Conservation (phyloP, 352 stramenopile species). For the Elongisporangium undulatum region DNA sequence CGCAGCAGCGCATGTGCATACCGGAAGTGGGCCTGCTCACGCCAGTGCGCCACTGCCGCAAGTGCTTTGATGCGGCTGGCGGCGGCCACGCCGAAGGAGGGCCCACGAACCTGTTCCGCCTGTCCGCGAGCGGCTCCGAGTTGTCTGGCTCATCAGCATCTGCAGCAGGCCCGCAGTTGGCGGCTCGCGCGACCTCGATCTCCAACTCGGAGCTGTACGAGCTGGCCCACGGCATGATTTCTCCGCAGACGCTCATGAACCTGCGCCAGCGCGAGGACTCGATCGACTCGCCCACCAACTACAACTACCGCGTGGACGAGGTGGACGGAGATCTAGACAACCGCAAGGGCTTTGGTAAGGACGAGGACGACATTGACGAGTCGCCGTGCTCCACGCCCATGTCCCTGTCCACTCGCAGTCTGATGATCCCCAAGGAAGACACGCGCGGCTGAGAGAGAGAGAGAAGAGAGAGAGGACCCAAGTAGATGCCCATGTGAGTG, state of each 20-base stretch:
- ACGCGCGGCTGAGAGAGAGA: slow-evolving; percentile 14
- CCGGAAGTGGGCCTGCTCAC: slow-evolving; percentile 73
- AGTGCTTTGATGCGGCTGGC: slow-evolving; percentile 69
- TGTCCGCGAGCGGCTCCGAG: slow-evolving; percentile 3
- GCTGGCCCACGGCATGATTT: slow-evolving; percentile 73
- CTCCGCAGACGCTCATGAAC: slow-evolving; percentile 55
- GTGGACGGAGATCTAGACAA: neutral
- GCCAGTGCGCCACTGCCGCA: slow-evolving; percentile 73
- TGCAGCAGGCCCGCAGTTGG: slow-evolving; percentile 4
- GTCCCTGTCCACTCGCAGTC: slow-evolving; percentile 16
- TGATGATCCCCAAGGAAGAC: slow-evolving; percentile 19
- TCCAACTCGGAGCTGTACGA: slow-evolving; percentile 81
- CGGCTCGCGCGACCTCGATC: slow-evolving; percentile 20
- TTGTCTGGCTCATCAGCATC: slow-evolving; percentile 4
- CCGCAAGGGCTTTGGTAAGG: neutral
- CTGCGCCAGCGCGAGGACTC: slow-evolving; percentile 50
- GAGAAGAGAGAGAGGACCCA: no score
- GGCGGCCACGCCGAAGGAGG: slow-evolving; percentile 60
- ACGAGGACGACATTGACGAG: slow-evolving; percentile 5
- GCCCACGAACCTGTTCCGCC: slow-evolving; percentile 62
- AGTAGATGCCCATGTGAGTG: neutral
- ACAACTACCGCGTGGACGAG: slow-evolving; percentile 35
- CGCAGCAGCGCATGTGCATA: slow-evolving; percentile 73
- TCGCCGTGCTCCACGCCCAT: slow-evolving; percentile 6
- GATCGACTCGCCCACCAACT: slow-evolving; percentile 81